Conservation (phyloP, 805 yeast genomes). For the Cephaloascus fragrans region DNA sequence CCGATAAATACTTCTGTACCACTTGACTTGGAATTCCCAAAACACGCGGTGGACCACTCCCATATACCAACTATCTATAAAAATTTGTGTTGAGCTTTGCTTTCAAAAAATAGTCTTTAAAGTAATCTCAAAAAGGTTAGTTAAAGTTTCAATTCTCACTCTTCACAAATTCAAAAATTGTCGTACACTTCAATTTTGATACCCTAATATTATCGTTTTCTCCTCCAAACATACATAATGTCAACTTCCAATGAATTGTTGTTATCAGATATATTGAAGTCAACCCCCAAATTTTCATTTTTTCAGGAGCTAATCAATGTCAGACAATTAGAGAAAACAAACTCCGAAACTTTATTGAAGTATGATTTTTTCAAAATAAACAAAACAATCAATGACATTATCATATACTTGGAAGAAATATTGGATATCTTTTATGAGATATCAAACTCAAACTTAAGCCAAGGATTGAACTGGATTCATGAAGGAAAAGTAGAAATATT, state of each 20-base stretch:
- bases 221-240: too few relatives aligned
- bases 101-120: too few relatives aligned
- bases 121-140: too few relatives aligned
- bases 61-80: too few relatives aligned
- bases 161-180: too few relatives aligned
- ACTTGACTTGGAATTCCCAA: too few relatives aligned
- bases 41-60: too few relatives aligned
- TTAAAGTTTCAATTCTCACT: too few relatives aligned
- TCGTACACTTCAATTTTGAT: too few relatives aligned
- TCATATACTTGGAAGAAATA: slow-evolving; percentile 8
- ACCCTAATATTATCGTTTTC: too few relatives aligned
- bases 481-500: slow-evolving; percentile 21
- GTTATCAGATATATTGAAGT: slow-evolving; percentile 6
- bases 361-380: slow-evolving; percentile 11
- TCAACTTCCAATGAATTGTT: slow-evolving; percentile 1
- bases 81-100: too few relatives aligned
- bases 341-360: slow-evolving; percentile 2
- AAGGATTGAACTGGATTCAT: slow-evolving; percentile 16
- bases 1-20: too few relatives aligned
- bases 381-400: slow-evolving; percentile 17
- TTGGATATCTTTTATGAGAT: slow-evolving; percentile 3
- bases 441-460: slow-evolving; percentile 4
- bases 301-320: slow-evolving; percentile 10
- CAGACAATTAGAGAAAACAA: slow-evolving; percentile 7
- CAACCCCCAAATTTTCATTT: slow-evolving; percentile 5